phyloP scores from a whole-genome alignment of 129 eudicot genomes.

The Rutidosis leptorrhynchoides region DNA sequence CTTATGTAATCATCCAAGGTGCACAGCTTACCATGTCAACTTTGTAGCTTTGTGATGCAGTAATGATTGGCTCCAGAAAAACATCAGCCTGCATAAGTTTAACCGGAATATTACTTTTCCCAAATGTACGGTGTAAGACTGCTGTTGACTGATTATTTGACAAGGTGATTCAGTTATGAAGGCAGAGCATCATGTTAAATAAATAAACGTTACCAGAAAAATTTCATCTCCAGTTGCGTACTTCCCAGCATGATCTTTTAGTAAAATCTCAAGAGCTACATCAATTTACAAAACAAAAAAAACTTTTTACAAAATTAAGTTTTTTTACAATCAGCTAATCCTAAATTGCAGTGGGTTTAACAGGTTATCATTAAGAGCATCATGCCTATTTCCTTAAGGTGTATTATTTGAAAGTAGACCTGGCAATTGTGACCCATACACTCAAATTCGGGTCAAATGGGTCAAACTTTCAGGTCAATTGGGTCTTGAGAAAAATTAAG shows the following conservation, averaged over 20 bases:
- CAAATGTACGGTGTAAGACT: background rate
- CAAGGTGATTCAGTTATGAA: background rate
- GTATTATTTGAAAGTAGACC: too few species aligned
- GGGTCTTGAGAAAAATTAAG: too few species aligned
- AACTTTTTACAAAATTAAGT: too few species aligned
- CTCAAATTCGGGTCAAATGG: too few species aligned
- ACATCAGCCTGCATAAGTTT: constrained; percentile 55
- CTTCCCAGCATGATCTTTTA: constrained; percentile 58
- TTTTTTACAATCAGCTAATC: background rate
- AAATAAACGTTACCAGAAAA: constrained; percentile 48
- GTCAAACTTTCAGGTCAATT: too few species aligned
- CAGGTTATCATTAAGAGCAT: background rate
- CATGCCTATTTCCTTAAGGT: background rate
- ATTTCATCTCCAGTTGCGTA: constrained; percentile 82
- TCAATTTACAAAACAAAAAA: background rate
- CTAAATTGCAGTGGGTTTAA: background rate
- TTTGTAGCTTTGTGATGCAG: constrained; percentile 46
- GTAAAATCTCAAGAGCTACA: constrained; percentile 66
- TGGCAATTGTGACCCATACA: too few species aligned
- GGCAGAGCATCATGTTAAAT: background rate
- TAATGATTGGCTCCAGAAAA: constrained; percentile 64
- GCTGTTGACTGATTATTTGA: background rate
- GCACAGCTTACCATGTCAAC: constrained; percentile 65
- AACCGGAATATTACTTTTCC: background rate
- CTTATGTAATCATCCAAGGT: too few species aligned